Evolutionary conservation across 192 early-diverging fungal genomes (phyloP), one percentile per base, ranked within the genome.

Genomic region (Entomortierella chlamydospora): DNA sequence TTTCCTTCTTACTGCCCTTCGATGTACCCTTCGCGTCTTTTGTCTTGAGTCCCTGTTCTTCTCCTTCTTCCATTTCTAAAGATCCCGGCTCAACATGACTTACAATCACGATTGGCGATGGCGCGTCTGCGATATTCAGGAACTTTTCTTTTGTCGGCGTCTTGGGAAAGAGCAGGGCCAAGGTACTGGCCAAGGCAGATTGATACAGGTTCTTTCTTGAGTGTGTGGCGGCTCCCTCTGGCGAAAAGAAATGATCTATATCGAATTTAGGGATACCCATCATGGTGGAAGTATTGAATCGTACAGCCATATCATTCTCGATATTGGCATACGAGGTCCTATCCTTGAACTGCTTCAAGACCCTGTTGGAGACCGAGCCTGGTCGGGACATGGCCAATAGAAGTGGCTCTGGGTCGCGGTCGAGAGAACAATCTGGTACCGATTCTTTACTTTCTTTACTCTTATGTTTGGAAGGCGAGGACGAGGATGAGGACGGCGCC

Each of bases 321-420:
- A 85, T 72, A 59, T 87, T 87, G 12, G 86, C 79, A 31, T 87
- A 87, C 42, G 82, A 60, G 10, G 84, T 85, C 43, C 84, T 50
- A 31, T 63, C 34, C 20, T 56, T 20, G 60, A 87, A 87, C 57
- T 63, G 70, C 4, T 22, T 43, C 29, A 87, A 59, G 0, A 74
- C 65, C 11, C 30, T 37, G 43, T 85, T 66, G 20, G 81, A 83
- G 25, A 67, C 43, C 6, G 82, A 81, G 0, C 63, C 70, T 29
- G 79, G 73, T 26, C 70, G 73, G 9, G 82, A 62, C 81, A 87
- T 79, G 1, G 74, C 68, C 50, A 85, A 37, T 1, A 87, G 62
- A 13, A 85, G 28, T 1, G 84, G 84, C 33, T 77, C 82, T 11
- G 59, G 55, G n/a, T 42, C 54, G 4, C 23, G 37, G 28, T 68